A percentile compares a stretch with the other conserved stretches of the same genome.
These are phyloP conservation scores for Komagataella kurtzmanii DNA, from an alignment of 805 yeast species.

Conservation along the genomic window DNA sequence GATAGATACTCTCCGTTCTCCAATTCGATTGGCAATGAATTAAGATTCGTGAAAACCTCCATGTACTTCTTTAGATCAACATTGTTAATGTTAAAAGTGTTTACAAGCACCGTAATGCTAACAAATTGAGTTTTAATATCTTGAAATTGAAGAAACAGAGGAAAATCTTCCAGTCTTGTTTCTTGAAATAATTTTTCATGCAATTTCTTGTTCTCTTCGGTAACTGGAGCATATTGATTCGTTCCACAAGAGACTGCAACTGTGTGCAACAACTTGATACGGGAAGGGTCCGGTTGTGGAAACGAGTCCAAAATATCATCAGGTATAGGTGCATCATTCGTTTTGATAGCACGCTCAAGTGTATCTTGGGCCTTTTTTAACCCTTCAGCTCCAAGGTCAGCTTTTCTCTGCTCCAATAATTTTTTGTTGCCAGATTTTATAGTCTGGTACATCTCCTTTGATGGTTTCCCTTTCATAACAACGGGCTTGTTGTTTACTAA, in stretches of 20 bases:
- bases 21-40: conserved; percentile 55
- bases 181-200: conserved; percentile 8
- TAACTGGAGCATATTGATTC: conserved; percentile 19
- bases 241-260: conserved; percentile 47
- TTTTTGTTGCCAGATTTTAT: conserved; percentile 37
- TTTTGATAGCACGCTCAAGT: conserved; percentile 47
- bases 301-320: conserved; percentile 45
- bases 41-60: conserved; percentile 47
- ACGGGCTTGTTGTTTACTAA: conserved; percentile 53
- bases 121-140: conserved; percentile 70
- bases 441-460: conserved; percentile 37
- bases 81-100: conserved; percentile 34
- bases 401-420: conserved; percentile 33
- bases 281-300: conserved; percentile 61
- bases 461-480: conserved; percentile 62
- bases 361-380: conserved; percentile 33
- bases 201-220: conserved; percentile 8
- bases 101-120: conserved; percentile 47
- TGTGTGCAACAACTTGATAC: conserved; percentile 60
- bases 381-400: conserved; percentile 45
- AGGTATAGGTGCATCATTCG: conserved; percentile 73
- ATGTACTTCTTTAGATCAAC: conserved; percentile 47
- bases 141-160: conserved; percentile 68
- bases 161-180: conserved; percentile 30
- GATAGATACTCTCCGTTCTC: conserved; percentile 48